Evolutionary conservation across 352 stramenopile species (phyloP).

Genomic region (Globisporangium perplexum): DNA sequence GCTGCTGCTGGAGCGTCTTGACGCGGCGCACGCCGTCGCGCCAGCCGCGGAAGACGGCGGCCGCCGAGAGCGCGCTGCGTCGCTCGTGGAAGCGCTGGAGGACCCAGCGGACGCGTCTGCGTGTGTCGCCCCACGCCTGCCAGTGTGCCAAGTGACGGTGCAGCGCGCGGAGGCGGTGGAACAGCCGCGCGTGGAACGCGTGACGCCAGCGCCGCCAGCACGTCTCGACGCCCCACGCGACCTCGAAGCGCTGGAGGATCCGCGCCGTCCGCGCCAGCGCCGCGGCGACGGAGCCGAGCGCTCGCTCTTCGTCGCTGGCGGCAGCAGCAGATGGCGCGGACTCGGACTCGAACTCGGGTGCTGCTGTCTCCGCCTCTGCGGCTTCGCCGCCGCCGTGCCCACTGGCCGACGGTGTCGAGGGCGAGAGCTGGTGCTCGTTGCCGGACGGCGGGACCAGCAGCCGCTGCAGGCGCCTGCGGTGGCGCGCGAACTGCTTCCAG

Average conservation of each 20-base stretch:
- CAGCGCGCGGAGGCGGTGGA: conserved; percentile 40
- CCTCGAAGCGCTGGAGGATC: conserved; percentile 38
- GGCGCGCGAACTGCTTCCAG: conserved; percentile 37
- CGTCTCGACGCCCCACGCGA: conserved; percentile 31
- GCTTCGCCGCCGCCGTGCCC: too few relatives aligned
- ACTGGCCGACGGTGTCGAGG: too few relatives aligned
- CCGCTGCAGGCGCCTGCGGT: conserved; percentile 22
- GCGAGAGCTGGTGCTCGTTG: neutral
- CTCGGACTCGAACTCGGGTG: too few relatives aligned
- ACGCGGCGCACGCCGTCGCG: conserved; percentile 30
- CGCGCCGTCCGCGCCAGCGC: conserved; percentile 32
- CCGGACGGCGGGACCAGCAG: conserved; percentile 7
- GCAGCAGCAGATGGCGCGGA: neutral
- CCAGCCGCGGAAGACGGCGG: conserved; percentile 28
- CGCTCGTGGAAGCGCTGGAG: conserved; percentile 3
- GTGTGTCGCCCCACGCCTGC: conserved; percentile 18
- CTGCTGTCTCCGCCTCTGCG: too few relatives aligned
- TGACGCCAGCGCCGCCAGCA: conserved; percentile 55
- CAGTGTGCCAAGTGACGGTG: conserved; percentile 27
- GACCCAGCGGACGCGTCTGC: conserved; percentile 12
- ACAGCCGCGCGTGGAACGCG: conserved; percentile 54
- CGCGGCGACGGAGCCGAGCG: conserved; percentile 10
- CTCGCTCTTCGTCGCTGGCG: neutral
- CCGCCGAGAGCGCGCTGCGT: conserved; percentile 1
- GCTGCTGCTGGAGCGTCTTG: conserved; percentile 38